Base-by-base conservation (phyloP, 768 basidiomycete genomes). In the Rhizopogon roseolus region DNA sequence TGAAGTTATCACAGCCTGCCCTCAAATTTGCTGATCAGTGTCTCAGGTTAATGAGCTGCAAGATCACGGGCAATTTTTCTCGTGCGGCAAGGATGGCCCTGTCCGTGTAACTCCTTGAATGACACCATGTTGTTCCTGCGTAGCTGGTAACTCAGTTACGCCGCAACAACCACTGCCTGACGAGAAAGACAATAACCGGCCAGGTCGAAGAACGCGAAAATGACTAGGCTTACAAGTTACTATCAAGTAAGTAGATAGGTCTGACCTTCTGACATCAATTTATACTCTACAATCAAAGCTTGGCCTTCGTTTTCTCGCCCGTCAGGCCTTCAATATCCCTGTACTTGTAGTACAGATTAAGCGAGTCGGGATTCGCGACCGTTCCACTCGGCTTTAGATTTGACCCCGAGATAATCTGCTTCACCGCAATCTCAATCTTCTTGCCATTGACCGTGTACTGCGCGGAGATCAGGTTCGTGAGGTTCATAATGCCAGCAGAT, bases 341-440 rank as follows among this genome's bases (percentile, higher is more conserved):
- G 60, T 77, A 86, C 64, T 79, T 81, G 66, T 86, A 84, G 58
- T 86, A 88, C 14, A 81, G 65, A 53, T 84, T 66, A 42, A 88
- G 72, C 0, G 81, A 79, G 50, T 85, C 83, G 0, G 86, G 86
- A 61, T 88, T 88, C 6, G 85, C 84, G 17, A 89, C 85, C 2
- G 86, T 88, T 17, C 86, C 86, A 56, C 86, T 89, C 4, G 86
- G 85, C 59, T 80, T 75, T 41, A 87, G 57, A 54, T 79, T 73
- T 10, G 74, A 72, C 1, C 86, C 86, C n/a, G 85, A 88, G 40
- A 88, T 76, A 53, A 89, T 85, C 61, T 88, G 85, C 66, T 88
- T 89, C 48, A 88, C 83, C 2, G 84, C 86, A 28, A 89, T 87
- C 68, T 88, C 88, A 41, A 88, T 86, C 63, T 88, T 88, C 74